Base-by-base conservation (phyloP, 1,139 yeast genomes). In the Chernovozyma sophiae-reginae region DNA sequence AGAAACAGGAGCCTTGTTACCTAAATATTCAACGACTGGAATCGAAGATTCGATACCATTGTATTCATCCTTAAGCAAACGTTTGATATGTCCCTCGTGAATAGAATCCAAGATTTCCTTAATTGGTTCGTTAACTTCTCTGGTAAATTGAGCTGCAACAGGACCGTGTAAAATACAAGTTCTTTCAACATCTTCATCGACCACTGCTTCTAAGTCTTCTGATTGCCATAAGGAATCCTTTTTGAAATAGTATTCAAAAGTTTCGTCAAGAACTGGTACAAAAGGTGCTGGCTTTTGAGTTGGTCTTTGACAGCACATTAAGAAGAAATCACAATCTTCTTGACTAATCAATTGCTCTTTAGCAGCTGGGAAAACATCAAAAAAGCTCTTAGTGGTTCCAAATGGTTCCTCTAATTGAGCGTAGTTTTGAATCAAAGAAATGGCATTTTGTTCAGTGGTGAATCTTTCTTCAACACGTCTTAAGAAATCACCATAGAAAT, bases 161-260 rank as follows among this genome's bases (percentile, higher is more conserved):
- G 99, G 99, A 51, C 98, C 97, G 55, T 89, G 97, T 55, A 92
- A 77, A 51, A 92, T 89, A 83, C 98, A 94, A 17, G 97, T 90
- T 74, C 98, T 86, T 66, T 90, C 94, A 47, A 92, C 97, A 62
- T 92, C 99, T 57, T 84, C 90, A 51, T 77, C 98, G 47, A 86
- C 92, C 56, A 92, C 97, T 45, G 97, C 86, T 61, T 90, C 97
- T 56, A 92, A 77, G 60, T 87, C 94, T 72, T 92, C 98, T 26
- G 96, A 86, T 75, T 92, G 99, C 98, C 98, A 92, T 60, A 92
- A 76, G 34, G 97, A 90, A 65, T 92, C 99, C 72, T 92, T 92
- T 80, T 92, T 92, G 78, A 92, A 94, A 77, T 86, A 92, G 58
- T 82, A 83, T 64, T 92, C 97, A 55, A 92, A 89, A 68, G 87